A percentile compares a stretch with the other conserved stretches of the same genome.
Conservation (phyloP, 345 rosid genomes). For the Clarkia xantiana region DNA sequence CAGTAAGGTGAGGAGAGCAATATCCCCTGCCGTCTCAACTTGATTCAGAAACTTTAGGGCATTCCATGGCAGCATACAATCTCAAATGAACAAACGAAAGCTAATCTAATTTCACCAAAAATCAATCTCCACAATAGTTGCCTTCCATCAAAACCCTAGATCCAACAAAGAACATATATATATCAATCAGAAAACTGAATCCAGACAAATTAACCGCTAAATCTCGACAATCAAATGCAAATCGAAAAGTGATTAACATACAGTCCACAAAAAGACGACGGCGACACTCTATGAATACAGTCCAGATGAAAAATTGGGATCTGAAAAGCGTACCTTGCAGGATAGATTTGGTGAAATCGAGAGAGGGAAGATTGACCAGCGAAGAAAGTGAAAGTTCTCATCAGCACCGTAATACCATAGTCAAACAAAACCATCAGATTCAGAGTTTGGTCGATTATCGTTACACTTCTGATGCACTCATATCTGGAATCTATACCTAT, state of each 20-base stretch:
- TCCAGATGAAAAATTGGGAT: conserved; percentile 5
- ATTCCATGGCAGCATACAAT: conserved; percentile 24
- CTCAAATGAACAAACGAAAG: conserved; percentile 15
- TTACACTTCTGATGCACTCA: not conserved
- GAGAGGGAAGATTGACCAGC: conserved; percentile 18
- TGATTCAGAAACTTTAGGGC: conserved; percentile 12
- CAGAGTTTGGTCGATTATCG: no score
- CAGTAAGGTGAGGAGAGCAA: conserved; percentile 39
- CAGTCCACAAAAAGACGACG: conserved; percentile 13
- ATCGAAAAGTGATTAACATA: conserved; percentile 7
- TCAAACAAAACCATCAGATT: conserved; percentile 9
- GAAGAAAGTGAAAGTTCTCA: conserved; percentile 20
- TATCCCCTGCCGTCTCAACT: conserved; percentile 34
- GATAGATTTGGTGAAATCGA: conserved; percentile 27
- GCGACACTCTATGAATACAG: conserved; percentile 6
- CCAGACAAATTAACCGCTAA: conserved; percentile 1
- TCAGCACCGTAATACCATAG: conserved; percentile 21
- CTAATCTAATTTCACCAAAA: conserved; percentile 18
- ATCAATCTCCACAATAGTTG: conserved; percentile 44
- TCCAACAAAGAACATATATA: conserved; percentile 9
- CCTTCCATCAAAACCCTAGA: conserved; percentile 46
- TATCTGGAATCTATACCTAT: not conserved
- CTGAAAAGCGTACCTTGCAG: conserved; percentile 37
- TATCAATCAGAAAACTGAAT: not conserved
- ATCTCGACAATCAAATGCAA: conserved; percentile 9